Base-by-base conservation (phyloP, 371 early-diverging fungal genomes). In the Rhizopus delemar region DNA sequence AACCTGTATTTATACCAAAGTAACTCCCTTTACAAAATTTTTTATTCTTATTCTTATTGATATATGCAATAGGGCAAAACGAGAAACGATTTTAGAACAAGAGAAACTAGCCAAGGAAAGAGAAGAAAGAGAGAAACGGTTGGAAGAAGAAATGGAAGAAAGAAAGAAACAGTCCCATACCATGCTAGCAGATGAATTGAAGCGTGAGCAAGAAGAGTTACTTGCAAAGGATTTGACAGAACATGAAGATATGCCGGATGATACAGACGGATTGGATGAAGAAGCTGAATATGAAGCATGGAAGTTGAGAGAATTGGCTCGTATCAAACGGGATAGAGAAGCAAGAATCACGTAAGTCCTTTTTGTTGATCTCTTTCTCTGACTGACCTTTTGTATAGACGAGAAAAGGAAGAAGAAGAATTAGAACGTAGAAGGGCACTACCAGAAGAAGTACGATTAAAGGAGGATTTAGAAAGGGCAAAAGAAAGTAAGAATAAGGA, bases 1-100 rank as follows among this genome's bases (percentile, higher is more conserved):
- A 92, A 59, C 95, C 95, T 4, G 86, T 91, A 9, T 94, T 94
- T 80, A 84, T 93, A 56, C 88, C 90, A 75, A 93, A 90, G 90
- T 91, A 79, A 64, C 66, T 51, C 28, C 34, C 33, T 45, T 9
- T 5, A 36, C 11, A n/a, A 0, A 4, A n/a, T 36, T 16, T 8
- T 52, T 41, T 12, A 16, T 41, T 35, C 48, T 60, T 29, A 12
- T 3, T 22, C 31, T 41, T 22, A 8, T 8, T 38, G 16, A 15
- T 50, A 41, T 13, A 32, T 36, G 39, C 41, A 51, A 15, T 64
- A 89, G 90, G 62, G 65, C 80, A 0, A 78, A 83, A 49, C 81
- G 93, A 39, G 86, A 88, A 41, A 89, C 78, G n/a, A 62, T 90
- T 39, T 59, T 81, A 5, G 87, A 90, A 49, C 73, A 85, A 60